Evolutionary conservation across 352 stramenopile genomes (phyloP), one percentile per base, ranked within the genome.

Genomic region (Albugo candida): DNA sequence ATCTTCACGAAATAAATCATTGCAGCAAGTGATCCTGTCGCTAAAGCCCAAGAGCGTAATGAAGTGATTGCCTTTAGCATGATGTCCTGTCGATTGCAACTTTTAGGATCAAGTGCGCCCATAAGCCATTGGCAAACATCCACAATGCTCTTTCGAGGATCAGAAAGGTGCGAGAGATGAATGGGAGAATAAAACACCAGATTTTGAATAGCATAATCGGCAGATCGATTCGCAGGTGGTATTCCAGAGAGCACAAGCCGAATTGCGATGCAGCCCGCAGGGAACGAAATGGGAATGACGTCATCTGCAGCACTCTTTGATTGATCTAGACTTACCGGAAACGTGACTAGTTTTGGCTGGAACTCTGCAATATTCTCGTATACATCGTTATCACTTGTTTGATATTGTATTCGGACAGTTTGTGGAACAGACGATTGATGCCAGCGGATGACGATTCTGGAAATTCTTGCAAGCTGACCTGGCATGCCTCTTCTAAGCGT

Each of bases 1-100:
- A 89, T 68, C 37, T 77, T 39, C 14, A 89, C 56, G 56, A 84
- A 89, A n/a, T 70, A 44, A 52, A 89, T 52, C 0, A 76, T 70
- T 11, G 68, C 65, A 36, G 65, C 61, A 21, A 92, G 61, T n/a
- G 75, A 85, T 6, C 72, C 73, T 0, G 79, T 89, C 14, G 79
- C 63, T n/a, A 92, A 51, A 16, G 71, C 71, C 79, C 79, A 92
- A 0, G 66, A 60, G 13, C 65, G 63, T 11, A 92, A 39, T 27
- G 70, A 68, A 0, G 58, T 49, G 42, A 87, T 74, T 1, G 74
- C 76, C 59, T 92, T 67, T 14, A 77, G 41, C 5, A 54, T 60
- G 36, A 89, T 49, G 20, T 70, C 60, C 53, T 83, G 63, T 31
- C 24, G 24, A 8, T 31, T 31, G 24, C 24, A 31, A 49, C 80